These are phyloP conservation scores for Echria macrotheca DNA, from an alignment of 495 filamentous ascomycete species.

Conservation along the genomic window DNA sequence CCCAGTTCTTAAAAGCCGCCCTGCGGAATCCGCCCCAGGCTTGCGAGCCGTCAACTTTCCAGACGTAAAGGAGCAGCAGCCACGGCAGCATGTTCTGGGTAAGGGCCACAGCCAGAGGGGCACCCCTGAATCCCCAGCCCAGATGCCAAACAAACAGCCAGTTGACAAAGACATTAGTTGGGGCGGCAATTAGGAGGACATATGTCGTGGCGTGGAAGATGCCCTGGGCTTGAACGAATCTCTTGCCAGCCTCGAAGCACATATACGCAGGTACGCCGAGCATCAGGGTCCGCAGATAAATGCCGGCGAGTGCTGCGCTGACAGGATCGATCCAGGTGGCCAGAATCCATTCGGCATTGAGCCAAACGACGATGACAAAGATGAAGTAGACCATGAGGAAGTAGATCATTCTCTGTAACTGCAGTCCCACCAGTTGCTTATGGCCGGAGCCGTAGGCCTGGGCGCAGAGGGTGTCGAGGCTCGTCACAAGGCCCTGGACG, in stretches of 20 bases:
- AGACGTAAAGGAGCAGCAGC: constrained; percentile 68
- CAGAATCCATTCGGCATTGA: constrained; percentile 53
- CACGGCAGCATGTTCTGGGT: constrained; percentile 76
- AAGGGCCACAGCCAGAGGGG: constrained; percentile 79
- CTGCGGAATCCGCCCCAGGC: constrained; percentile 82
- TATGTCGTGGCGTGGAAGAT: constrained; percentile 64
- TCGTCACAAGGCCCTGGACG: constrained; percentile 65
- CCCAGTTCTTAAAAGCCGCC: constrained; percentile 76
- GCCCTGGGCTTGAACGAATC: constrained; percentile 70
- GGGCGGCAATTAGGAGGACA: constrained; percentile 60
- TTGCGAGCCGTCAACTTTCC: constrained; percentile 67
- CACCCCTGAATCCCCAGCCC: constrained; percentile 74
- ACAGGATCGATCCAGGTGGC: constrained; percentile 51
- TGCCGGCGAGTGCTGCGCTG: constrained; percentile 59
- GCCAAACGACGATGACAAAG: constrained; percentile 58
- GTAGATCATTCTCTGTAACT: constrained; percentile 65
- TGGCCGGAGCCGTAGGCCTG: constrained; percentile 71
- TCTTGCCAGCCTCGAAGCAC: constrained; percentile 63
- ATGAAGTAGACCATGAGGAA: constrained; percentile 59
- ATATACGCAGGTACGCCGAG: constrained; percentile 64
- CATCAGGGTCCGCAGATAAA: constrained; percentile 61
- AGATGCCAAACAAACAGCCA: constrained; percentile 72
- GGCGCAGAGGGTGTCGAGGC: constrained; percentile 67
- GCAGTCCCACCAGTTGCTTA: constrained; percentile 63
- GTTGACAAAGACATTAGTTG: constrained; percentile 61